Percentiles rank a stretch among this genome's conserved stretches.
Evolutionary conservation across 495 filamentous ascomycete genomes (phyloP).

Genomic region (Penicillium silybi): DNA sequence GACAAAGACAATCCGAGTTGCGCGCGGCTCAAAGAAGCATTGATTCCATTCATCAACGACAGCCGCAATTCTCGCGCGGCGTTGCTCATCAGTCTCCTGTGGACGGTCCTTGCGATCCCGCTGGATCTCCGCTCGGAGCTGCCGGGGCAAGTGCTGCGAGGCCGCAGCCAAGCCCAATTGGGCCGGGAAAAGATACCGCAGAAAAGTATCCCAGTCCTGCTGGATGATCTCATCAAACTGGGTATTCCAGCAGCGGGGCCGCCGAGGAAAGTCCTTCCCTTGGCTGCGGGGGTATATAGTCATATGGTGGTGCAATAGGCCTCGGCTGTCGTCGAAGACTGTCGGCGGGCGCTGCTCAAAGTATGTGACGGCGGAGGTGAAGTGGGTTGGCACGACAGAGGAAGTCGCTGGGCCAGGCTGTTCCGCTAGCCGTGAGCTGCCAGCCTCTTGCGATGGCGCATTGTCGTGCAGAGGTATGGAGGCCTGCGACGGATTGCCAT

Average conservation of each 20-base stretch:
- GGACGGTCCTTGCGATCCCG: slow-evolving; percentile 42
- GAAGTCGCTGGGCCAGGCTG: slow-evolving; percentile 6
- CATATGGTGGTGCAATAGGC: slow-evolving; percentile 37
- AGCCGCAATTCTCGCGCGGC: slow-evolving; percentile 36
- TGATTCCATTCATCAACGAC: slow-evolving; percentile 52
- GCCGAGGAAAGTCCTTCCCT: slow-evolving; percentile 43
- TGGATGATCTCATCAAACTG: slow-evolving; percentile 37
- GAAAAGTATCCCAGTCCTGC: slow-evolving; percentile 51
- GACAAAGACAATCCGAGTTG: slow-evolving; percentile 32
- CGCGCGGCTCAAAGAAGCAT: slow-evolving; percentile 46
- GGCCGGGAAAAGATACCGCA: slow-evolving; percentile 45
- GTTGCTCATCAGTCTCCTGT: slow-evolving; percentile 42
- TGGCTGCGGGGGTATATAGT: slow-evolving; percentile 44
- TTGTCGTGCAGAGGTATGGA: slow-evolving; percentile 19
- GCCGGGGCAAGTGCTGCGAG: slow-evolving; percentile 37
- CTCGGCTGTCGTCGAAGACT: slow-evolving; percentile 21
- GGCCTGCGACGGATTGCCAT: slow-evolving; percentile 9
- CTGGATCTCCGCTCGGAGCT: slow-evolving; percentile 38
- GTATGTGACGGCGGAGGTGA: slow-evolving; percentile 43
- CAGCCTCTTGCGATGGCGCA: slow-evolving; percentile 13
- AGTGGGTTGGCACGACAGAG: slow-evolving; percentile 27
- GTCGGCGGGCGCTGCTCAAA: slow-evolving; percentile 40
- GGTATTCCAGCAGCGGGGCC: slow-evolving; percentile 41
- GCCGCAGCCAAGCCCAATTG: slow-evolving; percentile 38
- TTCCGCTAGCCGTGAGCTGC: slow-evolving; percentile 14